Evolutionary conservation across 208 protist species (phyloP), one percentile per base, ranked within the genome.

Genomic region (Leishmania aethiopica): DNA sequence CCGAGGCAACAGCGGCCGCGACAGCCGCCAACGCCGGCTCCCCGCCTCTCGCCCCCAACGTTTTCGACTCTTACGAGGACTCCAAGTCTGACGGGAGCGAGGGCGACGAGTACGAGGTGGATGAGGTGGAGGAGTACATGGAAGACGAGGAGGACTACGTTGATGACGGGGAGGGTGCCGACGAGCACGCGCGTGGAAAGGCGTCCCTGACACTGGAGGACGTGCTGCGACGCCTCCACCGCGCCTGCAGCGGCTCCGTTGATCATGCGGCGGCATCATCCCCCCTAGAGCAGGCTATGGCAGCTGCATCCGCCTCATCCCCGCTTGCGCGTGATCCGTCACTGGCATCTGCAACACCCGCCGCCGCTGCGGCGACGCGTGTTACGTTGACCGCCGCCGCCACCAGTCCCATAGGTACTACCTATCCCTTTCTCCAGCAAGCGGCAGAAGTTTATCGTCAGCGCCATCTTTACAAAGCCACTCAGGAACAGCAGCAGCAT

Each of bases 351-450:
- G 70, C 74, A 28, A 13, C 45, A 57, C 35, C 35, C 3, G 69
- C 51, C 40, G 67, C 81, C 3, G 60, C 32, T 15, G 74, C 47
- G n/a, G 64, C 69, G 10, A 51, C 79, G 32, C 51, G 53, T 42
- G 47, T 59, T 37, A 75, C 32, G 17, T 49, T 28, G 6, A 35
- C 45, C 13, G 71, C 25, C 22, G 25, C 57, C n/a, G 22, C 75
- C 25, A 55, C 70, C 22, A 55, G n/a, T 22, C 28, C 45, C 45
- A 64, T 69, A 28, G 67, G 72, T 73, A 77, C 88, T 1, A 84
- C 88, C 64, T 62, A 89, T 69, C 72, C 82, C 53, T 82, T 88
- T 53, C 79, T 88, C 35, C 85, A 84, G 53, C 85, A 82, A 11
- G 86, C 86, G 8, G 79, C 82, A 6, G 83, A 82, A 64, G 71